A percentile compares a stretch with the other conserved stretches of the same genome.
Conservation (phyloP, 352 stramenopile genomes). For the Globisporangium rhizosaccharum region DNA sequence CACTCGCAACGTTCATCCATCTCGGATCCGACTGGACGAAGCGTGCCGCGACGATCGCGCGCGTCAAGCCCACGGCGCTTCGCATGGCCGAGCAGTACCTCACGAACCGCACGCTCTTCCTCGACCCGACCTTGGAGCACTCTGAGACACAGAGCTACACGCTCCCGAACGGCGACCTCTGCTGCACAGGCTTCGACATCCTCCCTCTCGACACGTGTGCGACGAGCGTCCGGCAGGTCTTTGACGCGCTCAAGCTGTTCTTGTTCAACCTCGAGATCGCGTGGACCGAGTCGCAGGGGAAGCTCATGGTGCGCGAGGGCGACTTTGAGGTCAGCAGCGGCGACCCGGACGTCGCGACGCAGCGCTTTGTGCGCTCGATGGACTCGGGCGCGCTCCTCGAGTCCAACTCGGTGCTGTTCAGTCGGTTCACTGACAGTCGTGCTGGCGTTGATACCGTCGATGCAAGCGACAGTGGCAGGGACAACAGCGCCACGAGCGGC, state of each 20-base stretch:
- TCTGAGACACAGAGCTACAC: neutral
- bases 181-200: slow-evolving; percentile 21
- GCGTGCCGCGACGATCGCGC: neutral
- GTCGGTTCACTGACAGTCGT: slow-evolving; percentile 5
- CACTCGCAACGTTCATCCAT: slow-evolving; percentile 3
- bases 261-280: slow-evolving; percentile 43
- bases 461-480: neutral
- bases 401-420: slow-evolving; percentile 29
- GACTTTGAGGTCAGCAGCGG: slow-evolving; percentile 20
- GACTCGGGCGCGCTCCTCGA: slow-evolving; percentile 13
- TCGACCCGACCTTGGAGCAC: slow-evolving; percentile 10
- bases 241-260: slow-evolving; percentile 37
- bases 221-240: slow-evolving; percentile 15
- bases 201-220: slow-evolving; percentile 22
- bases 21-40: slow-evolving; percentile 1
- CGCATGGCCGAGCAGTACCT: slow-evolving; percentile 1
- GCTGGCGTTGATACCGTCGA: neutral
- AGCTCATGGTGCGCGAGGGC: slow-evolving; percentile 45
- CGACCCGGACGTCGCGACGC: slow-evolving; percentile 10
- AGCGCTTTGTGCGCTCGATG: slow-evolving; percentile 26
- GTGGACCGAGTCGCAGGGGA: slow-evolving; percentile 38
- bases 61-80: neutral
- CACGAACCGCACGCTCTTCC: neutral
- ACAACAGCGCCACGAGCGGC: neutral
- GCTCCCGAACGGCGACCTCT: slow-evolving; percentile 1